Conservation (phyloP, 108 stramenopile species). For the Stephanodiscus minutulus region DNA sequence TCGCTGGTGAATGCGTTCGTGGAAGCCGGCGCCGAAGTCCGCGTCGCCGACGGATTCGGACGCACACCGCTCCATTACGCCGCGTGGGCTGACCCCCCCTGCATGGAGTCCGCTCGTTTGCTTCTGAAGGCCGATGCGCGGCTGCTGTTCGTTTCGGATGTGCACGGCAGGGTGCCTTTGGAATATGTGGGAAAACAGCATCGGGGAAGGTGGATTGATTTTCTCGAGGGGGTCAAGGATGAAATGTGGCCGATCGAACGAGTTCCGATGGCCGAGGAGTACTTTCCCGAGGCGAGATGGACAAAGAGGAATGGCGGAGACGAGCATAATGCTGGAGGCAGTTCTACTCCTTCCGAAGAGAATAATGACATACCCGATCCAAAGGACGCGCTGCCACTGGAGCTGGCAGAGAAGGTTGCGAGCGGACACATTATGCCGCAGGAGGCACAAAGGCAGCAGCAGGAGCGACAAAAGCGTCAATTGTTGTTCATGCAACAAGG, state of each 20-base stretch:
- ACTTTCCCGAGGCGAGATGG: conserved; percentile 1
- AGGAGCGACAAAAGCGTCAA: background rate
- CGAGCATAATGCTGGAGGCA: background rate
- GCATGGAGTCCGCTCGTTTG: conserved; percentile 22
- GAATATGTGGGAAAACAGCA: conserved; percentile 33
- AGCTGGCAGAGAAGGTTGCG: conserved; percentile 50
- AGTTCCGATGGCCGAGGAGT: background rate
- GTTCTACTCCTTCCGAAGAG: background rate
- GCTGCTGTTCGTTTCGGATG: conserved; percentile 39
- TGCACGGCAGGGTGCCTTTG: conserved; percentile 41
- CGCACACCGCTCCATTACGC: conserved; percentile 48
- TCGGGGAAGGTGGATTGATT: conserved; percentile 17
- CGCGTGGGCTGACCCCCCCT: conserved; percentile 44
- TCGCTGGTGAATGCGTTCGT: conserved; percentile 38
- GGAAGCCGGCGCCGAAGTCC: conserved; percentile 43
- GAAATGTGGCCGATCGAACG: conserved; percentile 19
- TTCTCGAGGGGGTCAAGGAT: conserved; percentile 27
- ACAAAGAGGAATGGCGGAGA: background rate
- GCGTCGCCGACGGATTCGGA: conserved; percentile 45
- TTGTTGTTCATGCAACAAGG: too few species aligned
- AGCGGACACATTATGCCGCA: conserved; percentile 37
- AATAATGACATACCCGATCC: conserved; percentile 30
- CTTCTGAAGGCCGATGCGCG: conserved; percentile 26
- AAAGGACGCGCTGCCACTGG: conserved; percentile 22
- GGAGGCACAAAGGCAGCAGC: conserved; percentile 25